These are phyloP conservation scores for Phytophthora cryptogea DNA, from an alignment of 352 stramenopile genomes.

Conservation along the genomic window DNA sequence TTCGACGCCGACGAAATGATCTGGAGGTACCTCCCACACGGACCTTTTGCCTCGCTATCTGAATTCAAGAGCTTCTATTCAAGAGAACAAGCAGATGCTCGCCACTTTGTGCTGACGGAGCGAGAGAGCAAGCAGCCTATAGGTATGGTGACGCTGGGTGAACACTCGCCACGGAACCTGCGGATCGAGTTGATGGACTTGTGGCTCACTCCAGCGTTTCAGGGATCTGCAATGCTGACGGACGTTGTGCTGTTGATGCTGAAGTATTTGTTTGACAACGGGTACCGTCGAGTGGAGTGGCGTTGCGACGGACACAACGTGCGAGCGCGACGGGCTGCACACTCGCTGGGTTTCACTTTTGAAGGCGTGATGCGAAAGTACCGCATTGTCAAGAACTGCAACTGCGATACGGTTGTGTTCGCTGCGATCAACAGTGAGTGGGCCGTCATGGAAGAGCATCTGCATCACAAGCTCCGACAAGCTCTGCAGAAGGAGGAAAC, in stretches of 20 bases:
- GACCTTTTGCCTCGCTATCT: slow-evolving; percentile 50
- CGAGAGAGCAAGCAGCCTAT: slow-evolving; percentile 51
- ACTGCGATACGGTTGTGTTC: slow-evolving; percentile 87
- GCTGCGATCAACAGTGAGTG: slow-evolving; percentile 90
- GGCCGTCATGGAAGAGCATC: slow-evolving; percentile 65
- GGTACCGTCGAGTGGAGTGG: slow-evolving; percentile 90
- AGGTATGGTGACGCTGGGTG: slow-evolving; percentile 78
- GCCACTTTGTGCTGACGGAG: slow-evolving; percentile 74
- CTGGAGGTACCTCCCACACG: slow-evolving; percentile 71
- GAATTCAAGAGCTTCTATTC: slow-evolving; percentile 51
- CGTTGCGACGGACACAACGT: slow-evolving; percentile 88
- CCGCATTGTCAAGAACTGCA: slow-evolving; percentile 83
- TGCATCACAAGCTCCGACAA: slow-evolving; percentile 47
- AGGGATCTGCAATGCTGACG: slow-evolving; percentile 46
- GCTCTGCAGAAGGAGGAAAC: slow-evolving; percentile 25
- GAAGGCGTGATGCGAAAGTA: slow-evolving; percentile 91
- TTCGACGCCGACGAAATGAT: slow-evolving; percentile 83
- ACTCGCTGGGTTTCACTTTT: slow-evolving; percentile 86
- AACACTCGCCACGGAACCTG: slow-evolving; percentile 79
- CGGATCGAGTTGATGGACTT: slow-evolving; percentile 78
- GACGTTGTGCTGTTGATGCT: slow-evolving; percentile 80
- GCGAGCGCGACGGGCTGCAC: slow-evolving; percentile 70
- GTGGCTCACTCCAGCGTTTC: slow-evolving; percentile 84
- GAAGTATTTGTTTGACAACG: slow-evolving; percentile 65
- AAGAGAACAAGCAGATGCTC: slow-evolving; percentile 34